Base-by-base conservation (phyloP, 345 rosid genomes). In the Stellera chamaejasme region DNA sequence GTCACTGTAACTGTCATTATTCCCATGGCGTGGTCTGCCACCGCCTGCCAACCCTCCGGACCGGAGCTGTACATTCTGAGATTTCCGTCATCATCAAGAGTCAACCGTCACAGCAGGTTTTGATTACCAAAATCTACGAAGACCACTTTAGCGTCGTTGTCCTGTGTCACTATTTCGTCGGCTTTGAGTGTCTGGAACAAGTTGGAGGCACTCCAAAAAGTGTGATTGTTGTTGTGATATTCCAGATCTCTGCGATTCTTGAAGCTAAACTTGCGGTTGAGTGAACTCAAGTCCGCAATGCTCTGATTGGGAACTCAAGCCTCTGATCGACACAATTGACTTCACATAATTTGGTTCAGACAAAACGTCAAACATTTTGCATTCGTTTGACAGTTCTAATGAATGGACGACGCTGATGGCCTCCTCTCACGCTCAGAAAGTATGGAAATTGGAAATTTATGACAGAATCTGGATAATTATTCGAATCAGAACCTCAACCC, bases 21-120 rank as follows among this genome's bases (percentile, higher is more conserved):
- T 43, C 74, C 68, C 62, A 73, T 54, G 5, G 55, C 55, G 25
- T 73, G 77, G 6, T 65, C 77, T 60, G 55, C 65, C 32, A 73
- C 2, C 25, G 63, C 68, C 62, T 43, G 16, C 42, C 73, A 51
- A 43, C 77, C 78, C 27, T 73, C 74, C 4, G 78, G 66, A 27
- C 69, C 69, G 69, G 69, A 73, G 26, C 66, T 62, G 47, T 66
- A 74, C 6, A 59, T 23, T 14, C 66, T 67, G 52, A 61, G 71
- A 42, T 73, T 73, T 7, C 65, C 61, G 11, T 19, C 23, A 19
- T 19, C 23, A 54, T 48, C 50, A 63, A 3, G 10, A 50, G 48
- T 25, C 32, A 45, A 60, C 63, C 51, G n/a, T 64, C 23, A 11
- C 13, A 51, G 27, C 52, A 36, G 15, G 60, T n/a, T n/a, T n/a